Evolutionary conservation across 306 rosid genomes (phyloP), one percentile per base, ranked within the genome.

Genomic region (Dalbergia oliveri): DNA sequence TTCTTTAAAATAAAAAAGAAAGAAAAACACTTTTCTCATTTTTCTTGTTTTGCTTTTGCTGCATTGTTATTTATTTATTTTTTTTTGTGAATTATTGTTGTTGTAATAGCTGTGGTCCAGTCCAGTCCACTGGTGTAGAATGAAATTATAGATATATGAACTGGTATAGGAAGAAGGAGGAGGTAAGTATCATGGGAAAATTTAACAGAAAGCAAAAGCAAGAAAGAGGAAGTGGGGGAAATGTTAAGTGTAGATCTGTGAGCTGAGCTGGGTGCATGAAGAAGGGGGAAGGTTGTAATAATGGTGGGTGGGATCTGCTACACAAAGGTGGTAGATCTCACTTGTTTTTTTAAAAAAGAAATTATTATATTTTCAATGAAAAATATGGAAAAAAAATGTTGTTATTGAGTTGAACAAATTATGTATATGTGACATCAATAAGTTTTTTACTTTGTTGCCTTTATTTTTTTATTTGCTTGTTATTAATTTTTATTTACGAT

Each of bases 231-330:
- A 44, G 12, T 61, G 44, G 16, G 57, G 57, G 6, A 50, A 50
- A 16, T 49, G 54, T 12, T 11, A 78, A 75, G 78, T 72, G 87
- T 73, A 75, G 92, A 89, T 82, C 76, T 83, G 56, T 71, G 77
- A 73, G 74, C 59, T 76, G 72, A 33, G 76, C 60, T 54, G 39
- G 11, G 11, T 18, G 49, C 7, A 26, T 7, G 23, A 13, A 9
- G 56, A 62, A 53, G 41, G 59, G 74, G 16, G 8, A 37, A 19
- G 61, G 77, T 86, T 86, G 92, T 85, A 91, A 93, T 91, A 93
- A 87, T 81, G 63, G 57, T 66, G 65, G 76, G 92, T 91, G 92
- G 91, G 97, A 84, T 88, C 91, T 83, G 60, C 90, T 72, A 49
- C 80, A 88, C 80, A 88, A 93, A 84, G 90, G 89, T 23, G 14